Evolutionary conservation across 2,329 filamentous ascomycete genomes (phyloP), one percentile per base, ranked within the genome.

Genomic region (Cadophora sp.): DNA sequence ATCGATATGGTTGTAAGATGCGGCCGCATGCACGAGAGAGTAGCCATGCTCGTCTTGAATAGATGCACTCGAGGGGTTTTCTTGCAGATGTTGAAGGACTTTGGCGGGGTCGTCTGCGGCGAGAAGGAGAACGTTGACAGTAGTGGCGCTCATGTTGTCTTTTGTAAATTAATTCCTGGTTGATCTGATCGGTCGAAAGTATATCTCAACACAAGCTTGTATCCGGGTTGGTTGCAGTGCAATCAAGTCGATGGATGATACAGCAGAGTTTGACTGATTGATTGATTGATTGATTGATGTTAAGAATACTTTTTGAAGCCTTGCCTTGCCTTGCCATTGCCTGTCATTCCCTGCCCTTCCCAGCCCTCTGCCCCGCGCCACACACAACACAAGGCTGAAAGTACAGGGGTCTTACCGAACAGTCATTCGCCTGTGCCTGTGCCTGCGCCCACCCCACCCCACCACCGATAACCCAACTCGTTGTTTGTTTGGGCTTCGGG

Each of bases 11-110:
- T 91, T 92, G 85, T 98, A 99, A 73, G 94, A 97, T 22, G 93
- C 91, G 19, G 95, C 93, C 63, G 96, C 96, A 80, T 99, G 96
- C 60, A 98, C 83, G 29, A 98, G 88, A 58, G 94, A 97, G 83
- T 99, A 99, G 76, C 96, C 96, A 77, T 97, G 92, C 68, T 91
- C 89, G 80, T 99, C 96, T 81, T 97, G 93, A 63, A 86, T 82
- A 2, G 89, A 87, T 64, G 96, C 95, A 64, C 97, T 84, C n/a
- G 87, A 81, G 40, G 93, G 92, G 73, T 93, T 87, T 69, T 89
- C 83, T 71, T 87, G 87, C 63, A 99, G 89, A 73, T 94, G 88
- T 67, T 89, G 83, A 70, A 97, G 84, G 65, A 99, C 88, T 55
- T 87, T 84, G 51, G 88, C 82, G 62, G 91, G 91, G 76, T 93